Conservation (phyloP, 192 early-diverging fungal species). For the Mortierella hygrophila region DNA sequence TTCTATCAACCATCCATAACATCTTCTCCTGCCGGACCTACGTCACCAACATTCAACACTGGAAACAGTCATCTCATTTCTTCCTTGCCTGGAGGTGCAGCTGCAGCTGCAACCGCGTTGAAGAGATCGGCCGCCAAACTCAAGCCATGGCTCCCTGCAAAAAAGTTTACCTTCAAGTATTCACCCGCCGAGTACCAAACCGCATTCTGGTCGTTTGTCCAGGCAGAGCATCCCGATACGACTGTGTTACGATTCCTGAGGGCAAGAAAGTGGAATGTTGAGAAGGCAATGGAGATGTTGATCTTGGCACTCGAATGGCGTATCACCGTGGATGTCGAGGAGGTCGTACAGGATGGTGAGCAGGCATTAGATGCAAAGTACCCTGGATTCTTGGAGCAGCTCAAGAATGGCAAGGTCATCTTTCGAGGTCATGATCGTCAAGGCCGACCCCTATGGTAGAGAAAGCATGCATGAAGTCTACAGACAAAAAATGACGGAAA, state of each 20-base stretch:
- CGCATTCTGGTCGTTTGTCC: slow-evolving; percentile 73
- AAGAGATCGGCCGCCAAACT: slow-evolving; percentile 44
- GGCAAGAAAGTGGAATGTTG: slow-evolving; percentile 89
- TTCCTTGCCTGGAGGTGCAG: slow-evolving; percentile 39
- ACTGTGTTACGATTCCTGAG: slow-evolving; percentile 83
- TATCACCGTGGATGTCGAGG: slow-evolving; percentile 61
- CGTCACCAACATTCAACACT: slow-evolving; percentile 21
- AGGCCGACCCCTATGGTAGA: slow-evolving; percentile 62
- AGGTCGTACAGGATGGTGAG: slow-evolving; percentile 61
- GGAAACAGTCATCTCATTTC: slow-evolving; percentile 6
- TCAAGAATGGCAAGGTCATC: slow-evolving; percentile 60
- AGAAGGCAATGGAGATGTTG: slow-evolving; percentile 82
- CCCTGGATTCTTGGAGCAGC: slow-evolving; percentile 59
- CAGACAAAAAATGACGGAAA: neutral
- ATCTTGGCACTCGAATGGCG: slow-evolving; percentile 80
- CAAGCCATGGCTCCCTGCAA: slow-evolving; percentile 47
- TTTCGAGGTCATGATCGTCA: slow-evolving; percentile 63
- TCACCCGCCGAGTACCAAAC: slow-evolving; percentile 59
- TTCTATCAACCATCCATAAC: slow-evolving; percentile 45
- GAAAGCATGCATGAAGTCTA: neutral
- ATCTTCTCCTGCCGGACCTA: slow-evolving; percentile 17
- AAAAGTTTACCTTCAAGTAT: slow-evolving; percentile 54
- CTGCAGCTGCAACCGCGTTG: slow-evolving; percentile 31
- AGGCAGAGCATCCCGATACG: slow-evolving; percentile 78
- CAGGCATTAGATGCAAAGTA: slow-evolving; percentile 55